Evolutionary conservation across 306 rosid species (phyloP).

Genomic region (Delonix regia): DNA sequence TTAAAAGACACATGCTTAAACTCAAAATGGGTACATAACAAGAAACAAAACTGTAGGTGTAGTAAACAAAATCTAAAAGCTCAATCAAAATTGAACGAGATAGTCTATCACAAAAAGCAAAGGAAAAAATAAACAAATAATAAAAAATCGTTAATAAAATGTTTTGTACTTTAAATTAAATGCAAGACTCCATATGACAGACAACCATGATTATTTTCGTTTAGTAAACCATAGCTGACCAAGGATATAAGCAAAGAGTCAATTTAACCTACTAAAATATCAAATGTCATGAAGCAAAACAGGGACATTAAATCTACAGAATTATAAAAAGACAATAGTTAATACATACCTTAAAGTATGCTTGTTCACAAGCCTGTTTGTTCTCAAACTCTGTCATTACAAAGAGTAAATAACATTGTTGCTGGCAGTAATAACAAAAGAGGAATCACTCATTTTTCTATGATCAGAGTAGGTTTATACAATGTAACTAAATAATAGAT

Average conservation of each 20-base stretch:
- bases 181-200: slow-evolving; percentile 6
- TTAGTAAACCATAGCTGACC: slow-evolving; percentile 18
- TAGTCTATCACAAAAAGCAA: neutral
- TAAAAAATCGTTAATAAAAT: slow-evolving; percentile 6
- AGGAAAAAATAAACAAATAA: slow-evolving; percentile 29
- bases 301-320: neutral
- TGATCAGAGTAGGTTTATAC: slow-evolving; percentile 13
- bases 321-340: neutral
- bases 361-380: slow-evolving; percentile 75
- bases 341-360: slow-evolving; percentile 85
- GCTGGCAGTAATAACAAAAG: slow-evolving; percentile 21
- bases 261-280: slow-evolving; percentile 5
- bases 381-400: slow-evolving; percentile 77
- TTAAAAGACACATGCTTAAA: slow-evolving; percentile 16
- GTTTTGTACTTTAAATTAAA: neutral
- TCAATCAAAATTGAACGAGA: slow-evolving; percentile 15
- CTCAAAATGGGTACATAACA: neutral
- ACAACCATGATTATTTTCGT: neutral
- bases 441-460: slow-evolving; percentile 25
- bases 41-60: neutral
- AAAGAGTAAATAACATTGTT: slow-evolving; percentile 29
- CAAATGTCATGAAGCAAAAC: slow-evolving; percentile 25
- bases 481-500: neutral
- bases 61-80: slow-evolving; percentile 11
- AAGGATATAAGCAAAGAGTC: slow-evolving; percentile 1